Conservation (phyloP, 495 filamentous ascomycete genomes). For the Talaromyces liani region DNA sequence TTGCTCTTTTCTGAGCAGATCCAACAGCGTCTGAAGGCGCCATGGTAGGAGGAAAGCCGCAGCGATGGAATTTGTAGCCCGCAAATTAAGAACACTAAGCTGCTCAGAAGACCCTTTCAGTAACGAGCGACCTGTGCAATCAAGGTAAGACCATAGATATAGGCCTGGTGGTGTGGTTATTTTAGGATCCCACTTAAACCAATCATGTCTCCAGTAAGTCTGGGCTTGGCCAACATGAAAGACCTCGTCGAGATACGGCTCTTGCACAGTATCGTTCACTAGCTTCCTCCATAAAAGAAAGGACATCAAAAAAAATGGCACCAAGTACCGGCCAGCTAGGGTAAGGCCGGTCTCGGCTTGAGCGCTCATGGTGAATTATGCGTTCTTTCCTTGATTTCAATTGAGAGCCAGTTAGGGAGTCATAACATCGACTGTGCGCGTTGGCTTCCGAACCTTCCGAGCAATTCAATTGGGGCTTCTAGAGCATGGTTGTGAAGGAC, state of each 20-base stretch:
- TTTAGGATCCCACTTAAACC: conserved; percentile 82
- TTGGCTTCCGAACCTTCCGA: background rate
- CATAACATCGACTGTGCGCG: background rate
- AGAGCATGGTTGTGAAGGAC: conserved; percentile 6
- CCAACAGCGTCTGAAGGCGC: conserved; percentile 33
- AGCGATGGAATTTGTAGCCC: conserved; percentile 33
- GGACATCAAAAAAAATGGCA: conserved; percentile 35
- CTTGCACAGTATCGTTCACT: conserved; percentile 48
- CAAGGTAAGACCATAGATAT: conserved; percentile 51
- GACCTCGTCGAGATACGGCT: conserved; percentile 89
- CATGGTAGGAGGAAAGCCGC: conserved; percentile 31
- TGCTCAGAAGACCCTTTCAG: conserved; percentile 33
- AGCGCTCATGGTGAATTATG: conserved; percentile 23
- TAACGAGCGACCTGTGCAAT: conserved; percentile 25
- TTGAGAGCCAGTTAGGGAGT: background rate
- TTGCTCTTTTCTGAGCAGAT: conserved; percentile 27
- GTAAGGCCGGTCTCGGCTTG: conserved; percentile 28
- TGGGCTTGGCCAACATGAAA: conserved; percentile 94
- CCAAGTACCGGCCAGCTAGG: conserved; percentile 33
- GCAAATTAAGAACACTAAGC: conserved; percentile 29
- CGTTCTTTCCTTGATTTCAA: background rate
- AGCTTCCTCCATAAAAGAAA: conserved; percentile 25
- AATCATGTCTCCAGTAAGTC: conserved; percentile 70
- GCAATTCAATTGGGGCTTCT: background rate
- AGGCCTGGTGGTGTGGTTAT: conserved; percentile 93